Evolutionary conservation across 2,329 filamentous ascomycete species (phyloP), one percentile per base, ranked within the genome.

Genomic region (Verticillium isaacii): DNA sequence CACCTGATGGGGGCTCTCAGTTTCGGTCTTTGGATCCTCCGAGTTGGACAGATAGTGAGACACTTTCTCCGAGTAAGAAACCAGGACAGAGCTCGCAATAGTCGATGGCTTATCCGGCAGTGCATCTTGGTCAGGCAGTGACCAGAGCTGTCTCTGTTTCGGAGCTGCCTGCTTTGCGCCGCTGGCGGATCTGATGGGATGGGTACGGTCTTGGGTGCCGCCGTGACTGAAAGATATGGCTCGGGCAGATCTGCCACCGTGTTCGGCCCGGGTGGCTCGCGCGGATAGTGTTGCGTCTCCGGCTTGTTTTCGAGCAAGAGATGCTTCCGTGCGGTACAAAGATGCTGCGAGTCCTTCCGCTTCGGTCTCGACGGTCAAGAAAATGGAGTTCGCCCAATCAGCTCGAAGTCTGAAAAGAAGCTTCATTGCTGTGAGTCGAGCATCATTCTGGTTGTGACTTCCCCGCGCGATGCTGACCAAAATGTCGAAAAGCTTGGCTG

Each of bases 361-460:
- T 71, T 96, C 92, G 1, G 89, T 86, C 34, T 86, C 84, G 37
- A 85, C 77, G 8, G 87, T 87, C 60, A 97, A 79, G 62, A 89
- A 92, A 4, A 97, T 83, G 55, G 88, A 85, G 66, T 93, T 86
- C 11, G 89, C 86, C 72, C 90, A 92, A 74, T 97, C 92, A 25
- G 92, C 92, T 62, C 93, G 86, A 34, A 97, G 78, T 54, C 93
- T 87, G 71, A 96, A 94, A 2, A 97, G 78, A 54, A 94, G 76
- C 69, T 91, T 92, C 80, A 93, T 85, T 2, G 89, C 88, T 14
- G 87, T 88, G 32, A 95, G 77, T 7, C 91, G 88, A 59, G 90
- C 88, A 73, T 91, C 88, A 7, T 83, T 78, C 63, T 90, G 89
- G 64, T 84, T 86, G 36, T 81, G 78, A 32, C 79, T 80, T 17